phyloP scores from a whole-genome alignment of 306 rosid genomes.

The Delonix regia region DNA sequence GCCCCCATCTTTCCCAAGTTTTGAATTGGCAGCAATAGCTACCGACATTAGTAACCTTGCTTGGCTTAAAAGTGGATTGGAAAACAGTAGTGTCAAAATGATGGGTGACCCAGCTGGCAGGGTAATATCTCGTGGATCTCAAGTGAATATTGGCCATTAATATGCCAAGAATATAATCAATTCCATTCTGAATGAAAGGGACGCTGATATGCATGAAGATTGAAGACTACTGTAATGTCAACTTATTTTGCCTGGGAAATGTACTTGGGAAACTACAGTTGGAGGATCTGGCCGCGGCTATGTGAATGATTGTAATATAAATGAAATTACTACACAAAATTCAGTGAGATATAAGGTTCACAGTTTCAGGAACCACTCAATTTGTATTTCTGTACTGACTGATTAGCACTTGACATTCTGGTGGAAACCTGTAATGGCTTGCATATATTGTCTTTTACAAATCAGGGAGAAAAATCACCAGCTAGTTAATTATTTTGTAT shows the following conservation, averaged over 20 bases:
- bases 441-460: neutral
- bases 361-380: neutral
- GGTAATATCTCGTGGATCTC: conserved; percentile 50
- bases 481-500: neutral
- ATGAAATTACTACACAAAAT: conserved; percentile 31
- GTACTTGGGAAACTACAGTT: conserved; percentile 12
- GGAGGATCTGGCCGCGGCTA: neutral
- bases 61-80: conserved; percentile 97
- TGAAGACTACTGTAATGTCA: conserved; percentile 28
- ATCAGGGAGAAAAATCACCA: neutral
- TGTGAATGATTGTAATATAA: conserved; percentile 43
- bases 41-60: conserved; percentile 89
- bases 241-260: conserved; percentile 15
- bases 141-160: conserved; percentile 53
- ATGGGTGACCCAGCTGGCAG: conserved; percentile 65
- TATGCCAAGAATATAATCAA: neutral
- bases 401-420: neutral
- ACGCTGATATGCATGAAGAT: conserved; percentile 14
- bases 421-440: neutral
- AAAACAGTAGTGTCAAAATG: conserved; percentile 70
- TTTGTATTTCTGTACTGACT: conserved; percentile 7
- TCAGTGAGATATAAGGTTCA: neutral
- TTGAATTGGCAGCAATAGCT: conserved; percentile 92
- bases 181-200: neutral
- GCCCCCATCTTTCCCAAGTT: conserved; percentile 72